A percentile compares a stretch with the other conserved stretches of the same genome.
Conservation (phyloP, 495 filamentous ascomycete genomes). For the Emericellopsis terricola region DNA sequence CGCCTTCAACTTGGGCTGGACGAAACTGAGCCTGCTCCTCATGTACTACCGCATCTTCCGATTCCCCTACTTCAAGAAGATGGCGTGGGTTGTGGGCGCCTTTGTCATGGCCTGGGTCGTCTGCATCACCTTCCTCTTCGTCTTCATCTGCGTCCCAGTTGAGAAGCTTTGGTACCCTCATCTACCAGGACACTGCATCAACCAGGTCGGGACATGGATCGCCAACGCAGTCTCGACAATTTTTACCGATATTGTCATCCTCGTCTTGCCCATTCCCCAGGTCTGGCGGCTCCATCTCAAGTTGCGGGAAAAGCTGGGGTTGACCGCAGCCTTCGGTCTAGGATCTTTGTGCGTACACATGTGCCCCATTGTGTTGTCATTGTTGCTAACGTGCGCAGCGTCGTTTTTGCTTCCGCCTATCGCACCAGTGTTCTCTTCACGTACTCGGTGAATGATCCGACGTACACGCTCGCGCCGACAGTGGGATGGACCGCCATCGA, state of each 20-base stretch:
- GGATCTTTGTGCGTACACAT: constrained; percentile 6
- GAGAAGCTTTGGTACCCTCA: constrained; percentile 18
- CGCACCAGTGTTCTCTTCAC: constrained; percentile 14
- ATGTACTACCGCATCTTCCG: constrained; percentile 24
- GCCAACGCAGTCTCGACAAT: constrained; percentile 10
- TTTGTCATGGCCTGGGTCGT: constrained; percentile 20
- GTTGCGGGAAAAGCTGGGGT: constrained; percentile 7
- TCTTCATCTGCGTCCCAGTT: constrained; percentile 26
- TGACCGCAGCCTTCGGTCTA: constrained; percentile 12
- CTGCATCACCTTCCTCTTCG: constrained; percentile 18
- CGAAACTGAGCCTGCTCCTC: constrained; percentile 14
- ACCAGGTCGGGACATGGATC: constrained; percentile 12
- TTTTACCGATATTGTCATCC: constrained; percentile 10
- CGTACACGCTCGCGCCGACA: constrained; percentile 20
- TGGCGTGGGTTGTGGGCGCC: constrained; percentile 16
- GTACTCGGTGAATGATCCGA: constrained; percentile 13
- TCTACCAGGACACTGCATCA: constrained; percentile 8
- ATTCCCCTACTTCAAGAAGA: constrained; percentile 13
- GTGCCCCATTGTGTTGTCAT: not conserved
- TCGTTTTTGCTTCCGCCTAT: constrained; percentile 13
- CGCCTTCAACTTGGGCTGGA: constrained; percentile 20
- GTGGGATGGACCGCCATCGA: constrained; percentile 26
- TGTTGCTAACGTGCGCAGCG: too few species aligned
- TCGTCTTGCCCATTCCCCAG: constrained; percentile 8
- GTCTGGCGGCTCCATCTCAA: constrained; percentile 11